Evolutionary conservation across 2,329 filamentous ascomycete species (phyloP).

Genomic region (Penicillium sp.): DNA sequence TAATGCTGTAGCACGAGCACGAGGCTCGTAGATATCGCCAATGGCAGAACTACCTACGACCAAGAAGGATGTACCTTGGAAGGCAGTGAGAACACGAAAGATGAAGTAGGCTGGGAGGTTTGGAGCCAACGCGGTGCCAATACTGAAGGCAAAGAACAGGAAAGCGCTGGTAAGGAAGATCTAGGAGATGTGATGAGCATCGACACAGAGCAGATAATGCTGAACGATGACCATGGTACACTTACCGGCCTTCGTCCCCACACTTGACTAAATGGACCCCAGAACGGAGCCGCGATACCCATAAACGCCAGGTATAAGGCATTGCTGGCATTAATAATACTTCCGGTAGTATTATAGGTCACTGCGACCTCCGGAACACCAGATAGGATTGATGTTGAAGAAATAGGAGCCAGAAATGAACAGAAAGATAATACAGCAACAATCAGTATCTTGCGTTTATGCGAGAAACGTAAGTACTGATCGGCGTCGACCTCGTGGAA

Average conservation of each 20-base stretch:
- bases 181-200: constrained; percentile 31
- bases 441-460: constrained; percentile 64
- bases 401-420: constrained; percentile 73
- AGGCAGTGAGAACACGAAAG: constrained; percentile 72
- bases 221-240: constrained; percentile 4
- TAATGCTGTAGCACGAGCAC: constrained; percentile 69
- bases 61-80: constrained; percentile 73
- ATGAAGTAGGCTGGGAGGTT: constrained; percentile 71
- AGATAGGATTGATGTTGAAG: constrained; percentile 70
- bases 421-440: constrained; percentile 71
- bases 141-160: constrained; percentile 67
- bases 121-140: constrained; percentile 70
- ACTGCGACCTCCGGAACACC: constrained; percentile 72
- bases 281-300: constrained; percentile 69
- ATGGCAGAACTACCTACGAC: constrained; percentile 70
- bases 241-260: constrained; percentile 60
- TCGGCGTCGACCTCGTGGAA: constrained; percentile 50
- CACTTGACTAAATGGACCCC: constrained; percentile 69
- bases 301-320: constrained; percentile 74
- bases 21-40: constrained; percentile 65
- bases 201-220: constrained; percentile 1
- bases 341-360: constrained; percentile 64
- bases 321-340: constrained; percentile 72
- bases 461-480: constrained; percentile 65
- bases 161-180: constrained; percentile 60